Conservation (phyloP, 805 yeast species). For the Lipomyces spencermartinsiae region DNA sequence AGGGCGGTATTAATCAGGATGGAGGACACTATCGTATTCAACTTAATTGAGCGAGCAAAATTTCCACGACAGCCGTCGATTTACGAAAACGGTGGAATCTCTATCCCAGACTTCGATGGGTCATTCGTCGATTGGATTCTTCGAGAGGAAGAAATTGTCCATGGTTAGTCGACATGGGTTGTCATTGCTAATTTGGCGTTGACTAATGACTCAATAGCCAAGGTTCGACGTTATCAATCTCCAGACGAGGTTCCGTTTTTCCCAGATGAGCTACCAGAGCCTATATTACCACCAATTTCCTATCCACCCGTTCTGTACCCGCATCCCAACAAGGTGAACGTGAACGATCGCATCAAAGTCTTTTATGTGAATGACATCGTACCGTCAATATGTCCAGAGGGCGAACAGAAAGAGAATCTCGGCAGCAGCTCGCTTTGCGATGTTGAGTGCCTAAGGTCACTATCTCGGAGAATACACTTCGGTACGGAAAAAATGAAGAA, state of each 20-base stretch:
- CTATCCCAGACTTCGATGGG: conserved; percentile 73
- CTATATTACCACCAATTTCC: conserved; percentile 78
- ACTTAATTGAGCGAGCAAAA: conserved; percentile 91
- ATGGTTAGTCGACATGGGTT: conserved; percentile 46
- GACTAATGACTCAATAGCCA: conserved; percentile 50
- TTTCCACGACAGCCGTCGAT: conserved; percentile 77
- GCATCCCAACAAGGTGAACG: conserved; percentile 75
- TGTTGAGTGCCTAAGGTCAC: conserved; percentile 83
- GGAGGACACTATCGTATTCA: conserved; percentile 96
- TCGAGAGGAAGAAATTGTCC: conserved; percentile 72
- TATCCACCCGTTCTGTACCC: conserved; percentile 82
- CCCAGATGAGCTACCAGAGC: conserved; percentile 66
- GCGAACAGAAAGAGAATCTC: conserved; percentile 79
- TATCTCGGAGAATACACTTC: conserved; percentile 92
- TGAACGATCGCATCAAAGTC: conserved; percentile 69
- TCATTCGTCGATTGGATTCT: conserved; percentile 89
- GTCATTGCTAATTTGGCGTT: not conserved
- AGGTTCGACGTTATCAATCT: conserved; percentile 86
- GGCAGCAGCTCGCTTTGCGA: conserved; percentile 89
- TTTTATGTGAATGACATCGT: conserved; percentile 76
- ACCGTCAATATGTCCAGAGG: conserved; percentile 51
- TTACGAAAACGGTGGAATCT: conserved; percentile 61
- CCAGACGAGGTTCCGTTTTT: conserved; percentile 94
- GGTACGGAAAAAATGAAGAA: conserved; percentile 58
- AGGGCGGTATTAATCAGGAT: conserved; percentile 83